Percentiles rank a stretch among this genome's conserved stretches.
Evolutionary conservation across 345 rosid species (phyloP).

Genomic region (Syzygium aqueum): DNA sequence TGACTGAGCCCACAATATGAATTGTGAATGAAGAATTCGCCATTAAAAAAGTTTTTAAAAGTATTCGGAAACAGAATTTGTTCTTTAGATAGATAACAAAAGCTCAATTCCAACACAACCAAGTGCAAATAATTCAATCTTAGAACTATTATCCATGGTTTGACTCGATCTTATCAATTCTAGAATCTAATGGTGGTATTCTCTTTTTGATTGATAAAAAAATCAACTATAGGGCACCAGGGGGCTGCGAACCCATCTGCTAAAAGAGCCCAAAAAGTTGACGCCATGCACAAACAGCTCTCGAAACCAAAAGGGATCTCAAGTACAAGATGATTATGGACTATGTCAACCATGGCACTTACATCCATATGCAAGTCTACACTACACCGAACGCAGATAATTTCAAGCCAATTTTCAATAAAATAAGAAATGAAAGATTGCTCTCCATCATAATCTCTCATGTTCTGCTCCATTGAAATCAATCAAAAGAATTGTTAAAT

Average conservation of each 20-base stretch:
- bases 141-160: neutral
- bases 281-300: neutral
- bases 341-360: neutral
- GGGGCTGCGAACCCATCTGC: neutral
- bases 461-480: neutral
- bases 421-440: neutral
- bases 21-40: neutral
- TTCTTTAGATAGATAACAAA: too few relatives aligned
- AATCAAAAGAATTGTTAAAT: neutral
- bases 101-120: neutral
- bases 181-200: neutral
- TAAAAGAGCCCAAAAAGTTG: neutral
- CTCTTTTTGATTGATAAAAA: neutral
- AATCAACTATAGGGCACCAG: neutral
- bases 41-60: neutral
- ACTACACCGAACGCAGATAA: neutral
- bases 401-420: neutral
- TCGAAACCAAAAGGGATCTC: neutral
- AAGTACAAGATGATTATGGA: neutral
- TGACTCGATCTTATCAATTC: neutral
- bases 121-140: neutral
- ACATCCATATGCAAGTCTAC: neutral
- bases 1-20: neutral
- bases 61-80: neutral
- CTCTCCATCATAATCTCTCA: neutral